phyloP scores from a whole-genome alignment of 495 filamentous ascomycete species.

The Podospora pseudocomata region DNA sequence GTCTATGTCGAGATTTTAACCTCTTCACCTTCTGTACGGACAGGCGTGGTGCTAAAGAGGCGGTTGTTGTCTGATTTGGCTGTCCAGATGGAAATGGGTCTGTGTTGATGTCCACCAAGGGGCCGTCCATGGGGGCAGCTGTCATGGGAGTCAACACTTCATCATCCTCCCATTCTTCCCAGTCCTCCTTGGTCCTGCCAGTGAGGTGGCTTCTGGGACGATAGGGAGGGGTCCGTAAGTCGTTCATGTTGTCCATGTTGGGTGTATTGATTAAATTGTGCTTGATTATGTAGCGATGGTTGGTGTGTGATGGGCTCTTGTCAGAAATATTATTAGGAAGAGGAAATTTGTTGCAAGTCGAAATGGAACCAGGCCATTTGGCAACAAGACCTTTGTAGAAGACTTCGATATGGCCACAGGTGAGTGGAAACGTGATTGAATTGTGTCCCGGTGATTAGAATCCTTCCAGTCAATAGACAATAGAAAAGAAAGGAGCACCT shows the following conservation, averaged over 20 bases:
- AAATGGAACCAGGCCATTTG: not conserved
- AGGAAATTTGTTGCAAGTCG: not conserved
- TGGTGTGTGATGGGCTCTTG: not conserved
- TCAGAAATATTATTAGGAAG: not conserved
- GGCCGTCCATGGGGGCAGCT: constrained; percentile 18
- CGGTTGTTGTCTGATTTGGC: constrained; percentile 15
- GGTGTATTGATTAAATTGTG: constrained; percentile 4
- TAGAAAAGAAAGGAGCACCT: constrained; percentile 9
- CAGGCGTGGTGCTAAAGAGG: constrained; percentile 22
- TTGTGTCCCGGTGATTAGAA: constrained; percentile 1
- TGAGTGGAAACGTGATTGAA: not conserved
- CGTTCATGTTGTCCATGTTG: constrained; percentile 30
- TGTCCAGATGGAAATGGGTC: constrained; percentile 16
- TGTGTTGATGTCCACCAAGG: constrained; percentile 15
- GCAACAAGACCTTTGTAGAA: not conserved
- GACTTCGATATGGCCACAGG: not conserved
- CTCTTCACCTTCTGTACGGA: constrained; percentile 38
- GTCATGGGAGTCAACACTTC: constrained; percentile 31
- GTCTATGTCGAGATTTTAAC: constrained; percentile 46
- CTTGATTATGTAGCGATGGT: not conserved
- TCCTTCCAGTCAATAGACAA: not conserved
- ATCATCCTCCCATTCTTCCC: constrained; percentile 49
- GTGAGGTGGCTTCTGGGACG: constrained; percentile 4
- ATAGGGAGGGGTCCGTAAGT: constrained; percentile 9
- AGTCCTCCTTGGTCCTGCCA: constrained; percentile 37